Base-by-base conservation (phyloP, 305 asterid species). In the Caryopteris hybrid region DNA sequence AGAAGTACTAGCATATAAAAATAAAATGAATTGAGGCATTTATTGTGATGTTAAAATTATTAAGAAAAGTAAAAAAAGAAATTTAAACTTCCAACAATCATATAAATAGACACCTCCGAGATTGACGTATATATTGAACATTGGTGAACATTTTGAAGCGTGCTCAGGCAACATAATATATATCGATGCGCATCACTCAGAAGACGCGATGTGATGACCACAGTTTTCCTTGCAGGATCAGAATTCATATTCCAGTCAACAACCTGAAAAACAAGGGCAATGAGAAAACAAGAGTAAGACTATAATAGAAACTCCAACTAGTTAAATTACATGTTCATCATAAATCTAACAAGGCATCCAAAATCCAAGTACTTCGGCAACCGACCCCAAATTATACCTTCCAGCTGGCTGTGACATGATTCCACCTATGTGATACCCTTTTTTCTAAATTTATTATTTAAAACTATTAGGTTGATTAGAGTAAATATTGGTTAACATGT, bases 171-270 rank as follows among this genome's bases (percentile, higher is more conserved):
- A 43, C 96, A 96, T 59, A 89, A 77, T 75, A 87, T 78, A 79
- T 87, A 91, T 61, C 96, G 86, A 79, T 94, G 97, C 14, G 96
- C 96, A 75, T 91, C 99, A 82, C 93, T 87, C 51, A 94, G 83
- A 75, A 91, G 85, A 47, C 93, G 84, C 3, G 97, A 80, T 23
- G 97, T 87, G 72, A 94, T 76, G 69, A 90, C 75, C 72, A 89
- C 91, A 82, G 91, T 80, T 78, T 85, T 94, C 78, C 73, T 79
- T 14, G 77, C 91, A 72, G 72, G 82, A 58, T 78, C 85, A 69
- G 81, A 73, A 67, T 64, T 78, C 45, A 79, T 77, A 54, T 73
- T 79, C 90, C 87, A 80, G 65, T 76, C 80, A 80, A 76, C 87
- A 79, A 78, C 96, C 99, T 88, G 69, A 63, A 74, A 70, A 67